These are phyloP conservation scores for Phytophthora palmivora DNA, from an alignment of 352 stramenopile genomes.

Conservation along the genomic window DNA sequence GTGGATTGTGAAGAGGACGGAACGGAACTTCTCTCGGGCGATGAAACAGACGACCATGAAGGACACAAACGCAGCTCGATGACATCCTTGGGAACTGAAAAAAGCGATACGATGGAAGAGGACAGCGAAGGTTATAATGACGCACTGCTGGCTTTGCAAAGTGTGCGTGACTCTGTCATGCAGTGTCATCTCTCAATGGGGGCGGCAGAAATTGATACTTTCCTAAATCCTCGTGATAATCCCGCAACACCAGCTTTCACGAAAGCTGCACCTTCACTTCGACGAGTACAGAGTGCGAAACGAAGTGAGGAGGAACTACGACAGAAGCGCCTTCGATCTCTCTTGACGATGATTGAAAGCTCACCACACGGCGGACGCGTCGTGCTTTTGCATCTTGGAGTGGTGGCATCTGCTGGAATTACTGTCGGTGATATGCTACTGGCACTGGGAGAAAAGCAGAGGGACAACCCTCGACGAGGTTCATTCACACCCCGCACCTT, in stretches of 20 bases:
- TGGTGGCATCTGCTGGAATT: constrained; percentile 51
- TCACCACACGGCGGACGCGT: constrained; percentile 54
- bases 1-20: constrained; percentile 47
- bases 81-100: constrained; percentile 27
- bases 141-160: constrained; percentile 61
- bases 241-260: constrained; percentile 10
- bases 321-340: constrained; percentile 43
- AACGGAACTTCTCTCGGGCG: constrained; percentile 47
- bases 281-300: constrained; percentile 37
- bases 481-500: constrained; percentile 32
- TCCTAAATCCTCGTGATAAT: constrained; percentile 14
- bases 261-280: constrained; percentile 31
- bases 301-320: constrained; percentile 46
- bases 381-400: constrained; percentile 69
- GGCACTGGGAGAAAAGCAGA: constrained; percentile 63
- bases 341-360: constrained; percentile 66
- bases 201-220: constrained; percentile 36
- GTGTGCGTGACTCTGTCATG: constrained; percentile 72
- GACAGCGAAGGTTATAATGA: constrained; percentile 57
- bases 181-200: constrained; percentile 62
- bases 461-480: constrained; percentile 38
- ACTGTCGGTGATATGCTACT: constrained; percentile 61
- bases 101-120: constrained; percentile 32
- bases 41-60: constrained; percentile 43
- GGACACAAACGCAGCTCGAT: constrained; percentile 15